These are phyloP conservation scores for Sphagnum contortum DNA, from an alignment of 225 moss, liverwort and hornwort genomes.

Conservation along the genomic window DNA sequence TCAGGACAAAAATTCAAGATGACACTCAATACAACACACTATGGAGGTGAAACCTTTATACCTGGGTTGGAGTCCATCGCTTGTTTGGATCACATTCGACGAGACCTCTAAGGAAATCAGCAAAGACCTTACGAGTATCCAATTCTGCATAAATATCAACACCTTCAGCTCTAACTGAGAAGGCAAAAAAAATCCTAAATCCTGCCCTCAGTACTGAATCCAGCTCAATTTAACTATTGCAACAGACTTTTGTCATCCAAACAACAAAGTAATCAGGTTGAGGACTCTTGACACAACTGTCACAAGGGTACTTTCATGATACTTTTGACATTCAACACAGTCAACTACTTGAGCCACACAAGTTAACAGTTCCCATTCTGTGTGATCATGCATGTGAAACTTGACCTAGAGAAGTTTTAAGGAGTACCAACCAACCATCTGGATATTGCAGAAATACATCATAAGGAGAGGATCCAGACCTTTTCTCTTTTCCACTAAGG, in stretches of 20 bases:
- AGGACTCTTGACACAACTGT: too few species aligned
- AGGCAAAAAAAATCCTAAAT: not conserved
- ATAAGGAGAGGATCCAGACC: conserved; percentile 21
- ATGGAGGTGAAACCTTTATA: conserved; percentile 4
- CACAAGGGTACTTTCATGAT: too few species aligned
- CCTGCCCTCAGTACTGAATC: not conserved
- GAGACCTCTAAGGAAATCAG: conserved; percentile 79
- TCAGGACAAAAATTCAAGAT: too few species aligned
- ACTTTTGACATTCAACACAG: too few species aligned
- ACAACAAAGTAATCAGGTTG: too few species aligned
- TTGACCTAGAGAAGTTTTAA: too few species aligned
- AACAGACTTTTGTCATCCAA: too few species aligned
- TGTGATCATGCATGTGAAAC: too few species aligned
- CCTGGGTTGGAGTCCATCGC: conserved; percentile 94
- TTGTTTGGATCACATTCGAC: conserved; percentile 73
- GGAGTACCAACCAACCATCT: too few species aligned
- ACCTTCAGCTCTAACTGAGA: not conserved
- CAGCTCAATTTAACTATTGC: too few species aligned
- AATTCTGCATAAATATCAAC: conserved; percentile 26
- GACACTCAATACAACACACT: too few species aligned
- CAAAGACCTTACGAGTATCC: conserved; percentile 38
- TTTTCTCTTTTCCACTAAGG: conserved; percentile 35
- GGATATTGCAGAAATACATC: too few species aligned
- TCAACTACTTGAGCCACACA: not conserved
- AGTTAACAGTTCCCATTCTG: not conserved